Evolutionary conservation across 208 protist genomes (phyloP).

Genomic region (Phytomonas francai): DNA sequence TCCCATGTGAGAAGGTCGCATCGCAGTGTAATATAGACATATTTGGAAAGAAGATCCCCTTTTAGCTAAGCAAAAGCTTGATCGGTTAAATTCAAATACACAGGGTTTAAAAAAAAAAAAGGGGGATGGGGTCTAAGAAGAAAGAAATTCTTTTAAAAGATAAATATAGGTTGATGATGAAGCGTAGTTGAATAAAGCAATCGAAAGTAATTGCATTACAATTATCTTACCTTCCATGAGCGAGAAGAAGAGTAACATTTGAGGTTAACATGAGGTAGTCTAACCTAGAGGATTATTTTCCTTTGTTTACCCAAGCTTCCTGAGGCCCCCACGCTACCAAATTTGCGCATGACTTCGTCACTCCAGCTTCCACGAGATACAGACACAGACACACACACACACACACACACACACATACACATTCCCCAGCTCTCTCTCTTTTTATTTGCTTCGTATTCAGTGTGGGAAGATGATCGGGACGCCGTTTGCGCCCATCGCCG

Average conservation of each 20-base stretch:
- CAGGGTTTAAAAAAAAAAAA: not conserved
- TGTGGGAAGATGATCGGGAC: slow-evolving; percentile 50
- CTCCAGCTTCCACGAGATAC: too few species aligned
- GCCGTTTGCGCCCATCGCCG: slow-evolving; percentile 57
- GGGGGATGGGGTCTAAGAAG: too few species aligned
- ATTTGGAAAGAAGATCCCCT: not conserved
- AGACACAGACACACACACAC: too few species aligned
- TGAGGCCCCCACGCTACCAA: not conserved
- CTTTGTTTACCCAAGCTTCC: not conserved
- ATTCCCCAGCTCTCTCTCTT: not conserved
- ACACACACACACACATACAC: not conserved
- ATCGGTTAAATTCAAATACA: not conserved
- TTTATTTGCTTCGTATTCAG: slow-evolving; percentile 15
- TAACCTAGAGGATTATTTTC: not conserved
- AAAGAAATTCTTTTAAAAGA: not conserved
- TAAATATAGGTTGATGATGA: not conserved
- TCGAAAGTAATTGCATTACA: not conserved
- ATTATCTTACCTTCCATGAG: not conserved
- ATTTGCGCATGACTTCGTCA: not conserved
- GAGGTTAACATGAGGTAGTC: not conserved
- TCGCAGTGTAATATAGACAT: not conserved
- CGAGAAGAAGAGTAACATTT: not conserved
- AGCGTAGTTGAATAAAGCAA: not conserved
- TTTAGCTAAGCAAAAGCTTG: not conserved
- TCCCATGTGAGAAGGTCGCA: not conserved